phyloP scores from a whole-genome alignment of 75 land plant species.

The Sequoia sempervirens region DNA sequence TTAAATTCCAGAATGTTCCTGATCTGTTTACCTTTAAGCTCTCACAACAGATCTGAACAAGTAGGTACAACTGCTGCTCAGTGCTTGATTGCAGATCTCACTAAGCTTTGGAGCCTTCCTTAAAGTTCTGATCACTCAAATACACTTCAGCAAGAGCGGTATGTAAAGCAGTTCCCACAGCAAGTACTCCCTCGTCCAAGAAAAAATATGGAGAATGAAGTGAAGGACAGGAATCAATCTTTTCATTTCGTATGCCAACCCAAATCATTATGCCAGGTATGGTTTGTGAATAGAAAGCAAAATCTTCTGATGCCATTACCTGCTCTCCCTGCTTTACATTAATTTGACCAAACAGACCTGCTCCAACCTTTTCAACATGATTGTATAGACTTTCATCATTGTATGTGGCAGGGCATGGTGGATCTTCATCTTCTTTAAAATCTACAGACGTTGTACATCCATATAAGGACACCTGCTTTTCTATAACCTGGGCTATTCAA shows the following conservation, averaged over 20 bases:
- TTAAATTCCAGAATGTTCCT: too few species aligned
- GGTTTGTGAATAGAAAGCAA: slow-evolving; percentile 47
- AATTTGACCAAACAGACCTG: slow-evolving; percentile 28
- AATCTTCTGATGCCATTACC: slow-evolving; percentile 63
- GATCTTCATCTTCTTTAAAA: slow-evolving; percentile 23
- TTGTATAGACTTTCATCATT: slow-evolving; percentile 42
- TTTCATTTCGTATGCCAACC: slow-evolving; percentile 43
- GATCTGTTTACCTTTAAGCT: too few species aligned
- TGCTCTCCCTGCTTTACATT: slow-evolving; percentile 14
- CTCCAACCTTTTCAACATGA: slow-evolving; percentile 27
- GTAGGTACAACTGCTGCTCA: too few species aligned
- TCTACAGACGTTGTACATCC: slow-evolving; percentile 40
- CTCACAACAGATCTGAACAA: too few species aligned
- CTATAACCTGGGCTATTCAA: slow-evolving; percentile 30
- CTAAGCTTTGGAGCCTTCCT: too few species aligned
- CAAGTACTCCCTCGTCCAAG: slow-evolving; percentile 51
- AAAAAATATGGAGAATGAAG: slow-evolving; percentile 44
- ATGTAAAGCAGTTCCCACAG: slow-evolving; percentile 45
- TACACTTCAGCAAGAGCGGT: too few species aligned
- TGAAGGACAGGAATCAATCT: slow-evolving; percentile 23
- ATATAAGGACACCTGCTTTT: slow-evolving; percentile 46
- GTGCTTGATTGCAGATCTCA: too few species aligned
- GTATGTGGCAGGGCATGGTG: slow-evolving; percentile 44
- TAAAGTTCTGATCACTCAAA: too few species aligned
- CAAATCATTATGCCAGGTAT: slow-evolving; percentile 45